Evolutionary conservation across 1,139 yeast species (phyloP).

Genomic region (Barnettozyma hawaiiensis): DNA sequence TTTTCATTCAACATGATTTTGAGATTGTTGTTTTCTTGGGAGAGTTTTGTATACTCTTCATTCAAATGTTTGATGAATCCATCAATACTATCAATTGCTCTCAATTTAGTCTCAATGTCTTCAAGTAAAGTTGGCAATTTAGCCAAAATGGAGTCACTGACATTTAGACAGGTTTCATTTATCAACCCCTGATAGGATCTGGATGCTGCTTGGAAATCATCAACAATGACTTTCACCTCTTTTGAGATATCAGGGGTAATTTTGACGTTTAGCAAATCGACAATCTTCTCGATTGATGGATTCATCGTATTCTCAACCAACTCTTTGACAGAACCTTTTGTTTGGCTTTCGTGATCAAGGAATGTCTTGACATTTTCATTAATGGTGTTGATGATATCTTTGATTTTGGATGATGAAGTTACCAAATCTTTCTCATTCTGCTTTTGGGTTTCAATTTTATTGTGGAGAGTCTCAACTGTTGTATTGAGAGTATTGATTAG

Average conservation of each 20-base stretch:
- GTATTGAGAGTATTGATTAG: constrained; percentile 27
- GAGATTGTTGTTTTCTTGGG: constrained; percentile 29
- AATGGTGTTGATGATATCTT: constrained; percentile 28
- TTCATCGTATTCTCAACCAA: constrained; percentile 20
- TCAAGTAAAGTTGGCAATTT: constrained; percentile 20
- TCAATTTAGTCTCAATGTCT: constrained; percentile 16
- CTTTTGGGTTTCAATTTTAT: constrained; percentile 32
- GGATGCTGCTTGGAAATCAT: constrained; percentile 15
- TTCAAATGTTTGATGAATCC: constrained; percentile 16
- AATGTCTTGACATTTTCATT: constrained; percentile 28
- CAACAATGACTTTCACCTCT: constrained; percentile 9
- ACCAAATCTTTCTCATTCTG: constrained; percentile 30
- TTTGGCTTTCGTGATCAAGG: constrained; percentile 27
- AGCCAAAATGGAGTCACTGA: constrained; percentile 19
- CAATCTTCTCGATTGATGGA: constrained; percentile 7
- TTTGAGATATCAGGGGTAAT: background rate
- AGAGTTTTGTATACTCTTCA: constrained; percentile 20
- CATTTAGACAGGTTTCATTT: constrained; percentile 20
- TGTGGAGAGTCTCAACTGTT: constrained; percentile 29
- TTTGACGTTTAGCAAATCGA: constrained; percentile 1
- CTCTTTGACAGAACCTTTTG: constrained; percentile 25
- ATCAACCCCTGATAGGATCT: constrained; percentile 15
- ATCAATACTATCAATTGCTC: constrained; percentile 7
- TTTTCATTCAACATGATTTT: constrained; percentile 29
- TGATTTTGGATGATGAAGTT: constrained; percentile 30